A percentile compares a stretch with the other conserved stretches of the same genome.
Evolutionary conservation across 2,329 filamentous ascomycete species (phyloP).

Genomic region (Trichoderma sp.): DNA sequence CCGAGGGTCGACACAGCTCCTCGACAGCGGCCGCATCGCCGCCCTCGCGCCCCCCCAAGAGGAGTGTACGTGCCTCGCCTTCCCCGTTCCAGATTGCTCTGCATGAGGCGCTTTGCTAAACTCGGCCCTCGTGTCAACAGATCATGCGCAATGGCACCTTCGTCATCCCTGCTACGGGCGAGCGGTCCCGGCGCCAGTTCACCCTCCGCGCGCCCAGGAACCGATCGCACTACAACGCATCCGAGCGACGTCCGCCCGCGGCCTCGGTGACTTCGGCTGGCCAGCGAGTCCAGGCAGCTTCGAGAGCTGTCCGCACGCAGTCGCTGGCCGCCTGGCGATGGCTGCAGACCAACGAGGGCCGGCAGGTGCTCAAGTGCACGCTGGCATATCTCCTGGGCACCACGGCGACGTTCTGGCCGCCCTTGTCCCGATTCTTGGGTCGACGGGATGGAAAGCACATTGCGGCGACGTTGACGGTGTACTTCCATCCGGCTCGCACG

Average conservation of each 20-base stretch:
- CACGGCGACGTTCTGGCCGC: slow-evolving; percentile 76
- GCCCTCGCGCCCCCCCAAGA: slow-evolving; percentile 43
- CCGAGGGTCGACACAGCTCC: slow-evolving; percentile 28
- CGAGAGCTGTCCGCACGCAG: slow-evolving; percentile 27
- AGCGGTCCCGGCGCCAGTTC: slow-evolving; percentile 76
- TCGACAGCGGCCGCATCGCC: slow-evolving; percentile 38
- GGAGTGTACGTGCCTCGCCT: slow-evolving; percentile 39
- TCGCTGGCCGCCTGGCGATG: slow-evolving; percentile 52
- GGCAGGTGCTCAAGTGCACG: slow-evolving; percentile 84
- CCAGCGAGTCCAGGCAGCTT: slow-evolving; percentile 20
- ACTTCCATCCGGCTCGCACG: slow-evolving; percentile 86
- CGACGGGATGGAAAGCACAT: slow-evolving; percentile 89
- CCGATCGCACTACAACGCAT: slow-evolving; percentile 28
- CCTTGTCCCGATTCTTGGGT: slow-evolving; percentile 70
- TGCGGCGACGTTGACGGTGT: slow-evolving; percentile 89
- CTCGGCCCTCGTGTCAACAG: slow-evolving; percentile 34
- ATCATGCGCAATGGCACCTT: slow-evolving; percentile 83
- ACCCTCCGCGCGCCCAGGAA: slow-evolving; percentile 60
- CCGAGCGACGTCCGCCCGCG: slow-evolving; percentile 19
- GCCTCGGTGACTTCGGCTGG: slow-evolving; percentile 21
- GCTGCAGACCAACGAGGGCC: slow-evolving; percentile 67
- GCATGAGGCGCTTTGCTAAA: neutral
- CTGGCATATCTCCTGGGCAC: slow-evolving; percentile 85
- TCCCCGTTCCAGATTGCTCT: slow-evolving; percentile 11
- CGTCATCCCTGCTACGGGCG: slow-evolving; percentile 80